These are phyloP conservation scores for Rostrohypoxylon terebratum DNA, from an alignment of 495 filamentous ascomycete species.

Conservation along the genomic window DNA sequence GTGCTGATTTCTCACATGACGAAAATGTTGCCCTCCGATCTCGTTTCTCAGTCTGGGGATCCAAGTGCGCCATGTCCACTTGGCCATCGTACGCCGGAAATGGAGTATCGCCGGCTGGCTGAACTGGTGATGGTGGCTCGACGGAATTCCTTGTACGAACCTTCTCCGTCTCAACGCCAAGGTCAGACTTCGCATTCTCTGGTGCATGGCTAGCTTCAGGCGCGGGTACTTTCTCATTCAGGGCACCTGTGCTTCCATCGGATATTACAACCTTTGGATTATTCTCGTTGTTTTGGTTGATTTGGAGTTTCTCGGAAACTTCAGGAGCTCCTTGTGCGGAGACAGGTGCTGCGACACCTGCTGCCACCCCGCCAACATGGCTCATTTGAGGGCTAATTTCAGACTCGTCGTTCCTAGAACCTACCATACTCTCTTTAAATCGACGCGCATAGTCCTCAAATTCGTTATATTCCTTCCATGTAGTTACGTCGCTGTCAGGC, in stretches of 20 bases:
- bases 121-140: conserved; percentile 46
- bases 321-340: conserved; percentile 40
- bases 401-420: conserved; percentile 55
- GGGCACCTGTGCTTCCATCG: conserved; percentile 43
- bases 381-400: conserved; percentile 45
- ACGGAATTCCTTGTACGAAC: conserved; percentile 29
- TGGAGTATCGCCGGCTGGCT: conserved; percentile 43
- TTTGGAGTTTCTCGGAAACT: conserved; percentile 49
- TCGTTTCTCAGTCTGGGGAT: conserved; percentile 47
- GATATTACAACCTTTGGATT: conserved; percentile 52
- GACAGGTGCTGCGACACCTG: conserved; percentile 39
- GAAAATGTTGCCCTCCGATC: conserved; percentile 61
- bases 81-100: conserved; percentile 50
- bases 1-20: conserved; percentile 54
- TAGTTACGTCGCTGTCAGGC: conserved; percentile 93
- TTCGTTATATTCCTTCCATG: conserved; percentile 94
- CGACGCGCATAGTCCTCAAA: conserved; percentile 81
- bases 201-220: conserved; percentile 13
- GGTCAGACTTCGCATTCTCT: conserved; percentile 24
- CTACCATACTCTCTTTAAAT: conserved; percentile 76
- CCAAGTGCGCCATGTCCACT: conserved; percentile 32
- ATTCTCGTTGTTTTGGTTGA: conserved; percentile 40
- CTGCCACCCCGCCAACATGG: conserved; percentile 53
- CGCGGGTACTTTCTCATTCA: conserved; percentile 49
- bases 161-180: conserved; percentile 40